phyloP scores from a whole-genome alignment of 306 rosid species.

The Citrullus mucosospermus region DNA sequence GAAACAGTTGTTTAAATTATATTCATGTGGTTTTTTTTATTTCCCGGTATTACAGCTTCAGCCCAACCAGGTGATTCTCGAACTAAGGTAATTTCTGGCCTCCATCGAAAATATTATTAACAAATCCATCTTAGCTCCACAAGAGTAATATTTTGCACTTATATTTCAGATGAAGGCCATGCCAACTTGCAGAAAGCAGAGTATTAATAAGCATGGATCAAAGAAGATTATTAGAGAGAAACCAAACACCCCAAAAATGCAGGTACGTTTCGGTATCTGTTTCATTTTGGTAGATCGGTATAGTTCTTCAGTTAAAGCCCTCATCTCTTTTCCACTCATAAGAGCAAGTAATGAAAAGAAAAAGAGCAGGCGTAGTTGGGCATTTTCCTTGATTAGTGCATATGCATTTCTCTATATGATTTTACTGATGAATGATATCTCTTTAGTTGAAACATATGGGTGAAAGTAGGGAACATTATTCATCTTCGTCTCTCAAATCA shows the following conservation, averaged over 20 bases:
- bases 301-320: neutral
- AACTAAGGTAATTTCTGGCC: slow-evolving; percentile 22
- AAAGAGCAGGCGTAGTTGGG: too few relatives aligned
- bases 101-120: neutral
- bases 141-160: slow-evolving; percentile 5
- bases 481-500: slow-evolving; percentile 24
- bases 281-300: neutral
- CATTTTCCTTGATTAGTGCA: too few relatives aligned
- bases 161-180: slow-evolving; percentile 24
- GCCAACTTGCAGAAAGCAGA: slow-evolving; percentile 15
- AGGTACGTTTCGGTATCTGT: slow-evolving; percentile 7
- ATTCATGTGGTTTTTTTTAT: neutral
- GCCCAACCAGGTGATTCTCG: neutral
- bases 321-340: neutral
- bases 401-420: neutral
- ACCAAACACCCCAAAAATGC: slow-evolving; percentile 8
- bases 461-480: slow-evolving; percentile 16
- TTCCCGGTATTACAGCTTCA: neutral
- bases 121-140: neutral
- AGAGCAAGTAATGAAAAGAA: neutral
- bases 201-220: slow-evolving; percentile 1
- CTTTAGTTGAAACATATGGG: slow-evolving; percentile 17
- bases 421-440: slow-evolving; percentile 1
- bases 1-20: neutral
- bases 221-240: slow-evolving; percentile 10